Evolutionary conservation across 140 eudicot genomes (phyloP), one percentile per base, ranked within the genome.

Genomic region (Oenanthe javanica): DNA sequence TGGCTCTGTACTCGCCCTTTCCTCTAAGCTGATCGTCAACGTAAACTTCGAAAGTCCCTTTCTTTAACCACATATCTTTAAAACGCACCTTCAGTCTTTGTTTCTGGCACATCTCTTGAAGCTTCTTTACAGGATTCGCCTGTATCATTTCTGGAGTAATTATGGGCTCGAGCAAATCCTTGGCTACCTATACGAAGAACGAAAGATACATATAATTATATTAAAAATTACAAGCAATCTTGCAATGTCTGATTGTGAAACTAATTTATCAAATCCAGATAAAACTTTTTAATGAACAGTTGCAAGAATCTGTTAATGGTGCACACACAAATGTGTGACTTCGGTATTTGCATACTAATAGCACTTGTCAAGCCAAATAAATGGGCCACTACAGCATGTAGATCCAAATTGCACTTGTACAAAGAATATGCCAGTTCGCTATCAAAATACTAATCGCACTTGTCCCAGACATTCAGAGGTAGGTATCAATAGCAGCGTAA

Each of bases 111-210:
- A 88, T 87, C 84, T 92, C 97, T 19, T 79, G 85, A n/a, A 92
- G 86, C 84, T 84, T 88, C 85, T 85, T 88, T 51, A 88, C 89
- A 4, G 96, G 93, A 80, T 92, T 89, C 72, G 77, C 85, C 81
- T 90, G 88, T 19, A 92, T 91, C 90, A 86, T 88, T 77, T 92
- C 93, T 5, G 93, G 96, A 77, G 91, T 88, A 36, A 92, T 92
- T 81, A 90, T 84, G 74, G 97, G 97, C 73, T 90, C 87, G 3
- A 92, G 85, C 75, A 92, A 79, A 75, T 81, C 82, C 81, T 79
- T 90, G 66, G 88, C 87, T 36, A 92, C 95, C 97, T 92, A 54
- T 61, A 55, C 10, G 27, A 49, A 45, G 11, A 82, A 79, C 2
- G 36, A 51, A 75, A 75, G 10, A 21, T 21, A 48, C 0, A 48